phyloP scores from a whole-genome alignment of 1,284 basidiomycete genomes.

The Porodaedalea pini region DNA sequence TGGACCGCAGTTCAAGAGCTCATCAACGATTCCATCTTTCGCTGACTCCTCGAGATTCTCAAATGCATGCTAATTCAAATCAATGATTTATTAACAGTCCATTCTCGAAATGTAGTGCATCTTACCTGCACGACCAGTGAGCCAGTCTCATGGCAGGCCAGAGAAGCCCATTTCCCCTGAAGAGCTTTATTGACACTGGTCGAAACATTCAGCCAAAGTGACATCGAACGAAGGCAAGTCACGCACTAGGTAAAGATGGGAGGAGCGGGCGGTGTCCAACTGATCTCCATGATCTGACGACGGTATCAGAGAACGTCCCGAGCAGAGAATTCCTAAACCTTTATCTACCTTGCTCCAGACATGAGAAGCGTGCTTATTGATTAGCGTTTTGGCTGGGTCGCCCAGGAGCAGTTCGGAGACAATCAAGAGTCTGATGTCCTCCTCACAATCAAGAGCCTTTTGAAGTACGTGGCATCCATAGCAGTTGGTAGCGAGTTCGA shows the following conservation, averaged over 20 bases:
- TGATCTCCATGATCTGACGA: conserved; percentile 73
- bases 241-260: conserved; percentile 80
- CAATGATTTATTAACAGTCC: not conserved
- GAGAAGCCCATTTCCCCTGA: conserved; percentile 79
- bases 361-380: conserved; percentile 84
- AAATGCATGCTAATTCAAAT: conserved; percentile 62
- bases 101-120: not conserved
- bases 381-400: conserved; percentile 75
- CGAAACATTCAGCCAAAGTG: conserved; percentile 1
- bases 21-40: conserved; percentile 77
- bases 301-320: not conserved
- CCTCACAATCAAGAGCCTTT: conserved; percentile 84
- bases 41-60: conserved; percentile 79
- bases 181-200: conserved; percentile 75
- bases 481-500: conserved; percentile 80
- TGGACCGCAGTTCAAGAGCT: conserved; percentile 68
- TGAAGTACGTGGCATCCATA: conserved; percentile 84
- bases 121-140: conserved; percentile 76
- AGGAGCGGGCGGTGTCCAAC: conserved; percentile 76
- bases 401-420: conserved; percentile 76
- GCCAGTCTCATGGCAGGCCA: conserved; percentile 85
- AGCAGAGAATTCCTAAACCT: not conserved
- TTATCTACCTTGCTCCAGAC: conserved; percentile 76
- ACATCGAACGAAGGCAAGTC: conserved; percentile 9
- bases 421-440: conserved; percentile 73